A percentile compares a stretch with the other conserved stretches of the same genome.
These are phyloP conservation scores for Neurospora sp. DNA, from an alignment of 2,329 filamentous ascomycete genomes.

Conservation along the genomic window DNA sequence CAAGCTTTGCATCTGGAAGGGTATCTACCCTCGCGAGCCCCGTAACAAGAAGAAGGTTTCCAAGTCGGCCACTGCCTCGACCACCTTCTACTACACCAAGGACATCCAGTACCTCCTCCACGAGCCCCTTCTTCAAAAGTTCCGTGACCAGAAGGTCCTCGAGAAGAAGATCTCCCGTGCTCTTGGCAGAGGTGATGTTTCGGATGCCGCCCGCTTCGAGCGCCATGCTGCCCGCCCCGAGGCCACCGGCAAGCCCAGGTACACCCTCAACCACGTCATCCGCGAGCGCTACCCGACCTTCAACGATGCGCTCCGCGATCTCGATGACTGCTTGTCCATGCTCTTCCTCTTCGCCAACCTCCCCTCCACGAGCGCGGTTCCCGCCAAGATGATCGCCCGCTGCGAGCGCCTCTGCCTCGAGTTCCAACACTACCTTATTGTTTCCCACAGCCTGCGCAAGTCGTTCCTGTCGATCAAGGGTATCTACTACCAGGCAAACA, in stretches of 20 bases:
- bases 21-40: constrained; percentile 95
- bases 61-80: constrained; percentile 80
- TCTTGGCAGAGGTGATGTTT: constrained; percentile 81
- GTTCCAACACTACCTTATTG: constrained; percentile 96
- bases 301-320: constrained; percentile 81
- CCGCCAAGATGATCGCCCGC: constrained; percentile 87
- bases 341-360: constrained; percentile 96
- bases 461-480: constrained; percentile 98
- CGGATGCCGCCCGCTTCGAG: constrained; percentile 81
- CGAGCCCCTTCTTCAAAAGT: constrained; percentile 86
- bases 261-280: constrained; percentile 93
- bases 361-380: constrained; percentile 79
- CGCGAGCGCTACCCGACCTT: constrained; percentile 98
- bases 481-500: constrained; percentile 97
- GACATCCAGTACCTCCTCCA: constrained; percentile 98
- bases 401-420: constrained; percentile 90
- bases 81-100: constrained; percentile 86
- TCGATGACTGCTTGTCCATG: constrained; percentile 95
- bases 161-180: constrained; percentile 96
- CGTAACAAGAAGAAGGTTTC: constrained; percentile 94
- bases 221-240: constrained; percentile 77
- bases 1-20: constrained; percentile 98
- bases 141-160: constrained; percentile 92
- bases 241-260: constrained; percentile 78
- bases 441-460: constrained; percentile 82